Evolutionary conservation across 2,329 filamentous ascomycete genomes (phyloP).

Genomic region (Pseudovirgaria hyperparasitica): DNA sequence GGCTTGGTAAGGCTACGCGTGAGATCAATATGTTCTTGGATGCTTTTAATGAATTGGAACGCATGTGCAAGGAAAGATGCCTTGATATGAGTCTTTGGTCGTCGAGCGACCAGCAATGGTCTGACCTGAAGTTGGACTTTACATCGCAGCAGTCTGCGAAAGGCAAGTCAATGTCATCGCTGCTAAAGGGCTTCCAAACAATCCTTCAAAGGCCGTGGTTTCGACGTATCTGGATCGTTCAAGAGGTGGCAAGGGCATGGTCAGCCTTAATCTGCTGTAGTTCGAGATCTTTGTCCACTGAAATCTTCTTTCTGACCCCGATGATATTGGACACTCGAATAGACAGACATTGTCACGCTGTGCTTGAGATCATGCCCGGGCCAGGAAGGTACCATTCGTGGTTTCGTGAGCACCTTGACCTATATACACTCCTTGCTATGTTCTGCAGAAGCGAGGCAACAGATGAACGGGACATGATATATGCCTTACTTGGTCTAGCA

Average conservation of each 20-base stretch:
- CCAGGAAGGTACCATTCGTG: background rate
- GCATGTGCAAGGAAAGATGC: too few species aligned
- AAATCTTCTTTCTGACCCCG: background rate
- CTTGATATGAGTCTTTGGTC: too few species aligned
- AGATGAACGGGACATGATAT: slow-evolving; percentile 1
- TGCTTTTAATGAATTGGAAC: background rate
- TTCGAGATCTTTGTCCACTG: background rate
- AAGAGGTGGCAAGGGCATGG: slow-evolving; percentile 3
- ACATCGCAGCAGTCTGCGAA: too few species aligned
- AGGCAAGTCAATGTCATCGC: too few species aligned
- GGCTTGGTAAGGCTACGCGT: slow-evolving; percentile 9
- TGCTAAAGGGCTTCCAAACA: too few species aligned
- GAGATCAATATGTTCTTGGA: background rate
- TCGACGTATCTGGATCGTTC: slow-evolving; percentile 3
- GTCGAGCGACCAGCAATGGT: too few species aligned
- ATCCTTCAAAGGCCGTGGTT: slow-evolving; percentile 2
- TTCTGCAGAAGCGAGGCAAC: slow-evolving; percentile 1
- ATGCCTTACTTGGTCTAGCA: slow-evolving; percentile 1
- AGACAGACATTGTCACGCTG: background rate
- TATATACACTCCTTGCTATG: slow-evolving; percentile 1
- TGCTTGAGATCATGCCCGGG: slow-evolving; percentile 2
- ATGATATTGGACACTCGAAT: background rate
- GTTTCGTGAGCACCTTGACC: slow-evolving; percentile 1
- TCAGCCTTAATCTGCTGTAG: slow-evolving; percentile 1
- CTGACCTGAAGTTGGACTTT: too few species aligned